Percentiles rank a stretch among this genome's conserved stretches.
Evolutionary conservation across 2,329 filamentous ascomycete genomes (phyloP).

Genomic region (Ascochyta fabae): DNA sequence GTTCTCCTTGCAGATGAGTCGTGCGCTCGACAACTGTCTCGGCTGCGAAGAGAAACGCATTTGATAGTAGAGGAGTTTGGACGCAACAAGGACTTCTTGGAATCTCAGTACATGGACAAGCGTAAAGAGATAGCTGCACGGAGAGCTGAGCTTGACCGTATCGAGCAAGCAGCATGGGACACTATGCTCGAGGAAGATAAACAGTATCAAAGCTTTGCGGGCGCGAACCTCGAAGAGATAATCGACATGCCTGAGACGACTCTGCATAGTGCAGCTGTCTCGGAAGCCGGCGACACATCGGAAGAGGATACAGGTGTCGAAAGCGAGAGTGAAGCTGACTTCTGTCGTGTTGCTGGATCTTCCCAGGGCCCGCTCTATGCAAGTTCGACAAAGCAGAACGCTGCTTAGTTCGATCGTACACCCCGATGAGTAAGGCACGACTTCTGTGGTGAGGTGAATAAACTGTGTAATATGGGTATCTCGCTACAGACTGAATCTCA

Average conservation of each 20-base stretch:
- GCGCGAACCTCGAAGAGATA: background rate
- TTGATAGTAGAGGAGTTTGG: background rate
- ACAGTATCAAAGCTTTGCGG: slow-evolving; percentile 1
- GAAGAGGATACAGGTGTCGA: background rate
- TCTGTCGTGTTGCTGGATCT: background rate
- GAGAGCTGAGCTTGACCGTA: slow-evolving; percentile 2
- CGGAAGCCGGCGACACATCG: background rate
- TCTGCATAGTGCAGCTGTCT: background rate
- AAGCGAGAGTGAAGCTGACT: background rate
- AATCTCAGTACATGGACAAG: background rate
- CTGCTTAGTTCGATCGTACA: background rate
- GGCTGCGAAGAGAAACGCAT: slow-evolving; percentile 1
- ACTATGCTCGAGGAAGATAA: background rate
- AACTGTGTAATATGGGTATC: background rate
- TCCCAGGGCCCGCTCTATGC: background rate
- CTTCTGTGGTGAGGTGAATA: background rate
- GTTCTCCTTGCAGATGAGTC: background rate
- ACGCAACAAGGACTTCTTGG: slow-evolving; percentile 4
- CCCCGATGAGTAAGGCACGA: no score
- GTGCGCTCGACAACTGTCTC: background rate
- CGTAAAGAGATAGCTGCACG: background rate
- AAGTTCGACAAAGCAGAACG: background rate
- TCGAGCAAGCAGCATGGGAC: background rate
- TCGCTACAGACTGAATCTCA: background rate
- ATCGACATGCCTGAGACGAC: background rate